phyloP scores from a whole-genome alignment of 345 rosid species.

The Linum usitatissimum region DNA sequence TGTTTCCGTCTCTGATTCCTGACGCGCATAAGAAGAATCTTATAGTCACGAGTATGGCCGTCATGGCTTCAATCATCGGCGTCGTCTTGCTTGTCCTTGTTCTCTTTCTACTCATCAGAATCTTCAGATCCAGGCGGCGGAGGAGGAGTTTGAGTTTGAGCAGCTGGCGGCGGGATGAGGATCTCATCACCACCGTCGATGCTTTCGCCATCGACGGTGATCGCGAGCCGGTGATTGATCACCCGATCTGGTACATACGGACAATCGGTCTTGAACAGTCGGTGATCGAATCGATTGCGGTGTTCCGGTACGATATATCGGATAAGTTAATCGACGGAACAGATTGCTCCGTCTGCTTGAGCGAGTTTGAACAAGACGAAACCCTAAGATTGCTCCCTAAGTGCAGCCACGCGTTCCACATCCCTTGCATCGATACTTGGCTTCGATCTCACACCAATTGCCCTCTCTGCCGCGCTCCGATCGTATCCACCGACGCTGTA shows the following conservation, averaged over 20 bases:
- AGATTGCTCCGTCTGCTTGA: constrained; percentile 81
- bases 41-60: constrained; percentile 1
- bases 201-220: constrained; percentile 27
- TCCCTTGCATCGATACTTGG: constrained; percentile 76
- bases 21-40: background rate
- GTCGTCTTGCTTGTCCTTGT: constrained; percentile 20
- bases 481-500: constrained; percentile 16
- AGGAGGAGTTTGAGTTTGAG: constrained; percentile 10
- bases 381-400: constrained; percentile 57
- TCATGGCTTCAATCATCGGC: constrained; percentile 8
- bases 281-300: constrained; percentile 42
- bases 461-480: constrained; percentile 70
- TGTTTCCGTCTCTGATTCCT: background rate
- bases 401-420: constrained; percentile 79
- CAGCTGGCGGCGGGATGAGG: constrained; percentile 8
- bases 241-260: constrained; percentile 57
- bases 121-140: constrained; percentile 14
- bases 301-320: constrained; percentile 36
- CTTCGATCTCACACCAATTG: constrained; percentile 67
- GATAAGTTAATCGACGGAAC: constrained; percentile 53
- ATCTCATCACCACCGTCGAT: constrained; percentile 2
- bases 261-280: constrained; percentile 57
- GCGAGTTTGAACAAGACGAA: constrained; percentile 57
- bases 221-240: constrained; percentile 24
- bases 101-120: constrained; percentile 6